phyloP scores from a whole-genome alignment of 2,329 filamentous ascomycete species.

The Diaporthe caulivora region DNA sequence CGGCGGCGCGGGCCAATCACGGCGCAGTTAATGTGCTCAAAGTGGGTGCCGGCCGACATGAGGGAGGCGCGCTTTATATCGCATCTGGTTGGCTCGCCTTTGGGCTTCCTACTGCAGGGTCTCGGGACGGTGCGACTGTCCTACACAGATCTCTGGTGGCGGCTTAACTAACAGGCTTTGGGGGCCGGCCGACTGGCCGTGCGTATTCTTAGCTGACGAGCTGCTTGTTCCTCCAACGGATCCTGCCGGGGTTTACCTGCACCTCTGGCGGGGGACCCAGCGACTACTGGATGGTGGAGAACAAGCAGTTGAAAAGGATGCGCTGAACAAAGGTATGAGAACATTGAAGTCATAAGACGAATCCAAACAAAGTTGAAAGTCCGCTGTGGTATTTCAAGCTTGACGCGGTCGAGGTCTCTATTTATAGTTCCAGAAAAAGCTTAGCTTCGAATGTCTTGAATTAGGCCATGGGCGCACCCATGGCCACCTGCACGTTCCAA shows the following conservation, averaged over 20 bases:
- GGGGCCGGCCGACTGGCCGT: slow-evolving; percentile 18
- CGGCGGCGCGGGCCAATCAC: slow-evolving; percentile 2
- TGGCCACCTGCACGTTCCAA: too few relatives aligned
- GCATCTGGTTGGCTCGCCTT: slow-evolving; percentile 10
- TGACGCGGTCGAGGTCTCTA: neutral
- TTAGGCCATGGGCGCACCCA: too few relatives aligned
- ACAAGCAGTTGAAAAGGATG: too few relatives aligned
- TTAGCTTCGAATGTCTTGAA: neutral
- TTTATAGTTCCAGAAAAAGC: neutral
- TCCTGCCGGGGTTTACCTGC: neutral
- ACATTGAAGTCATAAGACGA: neutral
- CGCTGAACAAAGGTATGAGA: too few relatives aligned
- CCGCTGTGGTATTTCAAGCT: neutral
- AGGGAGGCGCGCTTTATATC: slow-evolving; percentile 27
- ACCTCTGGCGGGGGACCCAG: neutral
- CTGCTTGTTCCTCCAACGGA: neutral
- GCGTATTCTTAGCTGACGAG: neutral
- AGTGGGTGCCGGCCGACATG: slow-evolving; percentile 11
- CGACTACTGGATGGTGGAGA: neutral
- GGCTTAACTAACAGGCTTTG: neutral
- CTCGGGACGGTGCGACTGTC: slow-evolving; percentile 7
- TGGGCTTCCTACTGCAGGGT: slow-evolving; percentile 1
- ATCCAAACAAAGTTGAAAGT: neutral
- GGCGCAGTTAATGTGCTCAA: slow-evolving; percentile 20
- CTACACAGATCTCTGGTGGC: neutral